These are phyloP conservation scores for Daldinia bambusicola DNA, from an alignment of 495 filamentous ascomycete genomes.

Conservation along the genomic window DNA sequence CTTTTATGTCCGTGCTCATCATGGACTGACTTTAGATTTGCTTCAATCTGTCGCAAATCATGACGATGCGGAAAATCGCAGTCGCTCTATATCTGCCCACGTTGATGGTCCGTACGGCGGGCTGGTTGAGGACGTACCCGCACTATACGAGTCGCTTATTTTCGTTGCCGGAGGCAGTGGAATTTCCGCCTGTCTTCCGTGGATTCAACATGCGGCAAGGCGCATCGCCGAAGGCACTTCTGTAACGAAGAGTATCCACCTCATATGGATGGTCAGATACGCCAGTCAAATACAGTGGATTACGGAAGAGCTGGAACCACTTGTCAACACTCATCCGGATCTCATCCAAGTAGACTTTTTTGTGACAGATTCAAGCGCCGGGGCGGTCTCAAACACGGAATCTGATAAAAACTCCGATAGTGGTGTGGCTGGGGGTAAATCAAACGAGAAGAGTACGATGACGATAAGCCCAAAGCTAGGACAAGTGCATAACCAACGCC, in stretches of 20 bases:
- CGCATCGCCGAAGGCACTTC: slow-evolving; percentile 76
- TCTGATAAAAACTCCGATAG: slow-evolving; percentile 29
- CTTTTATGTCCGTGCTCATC: slow-evolving; percentile 38
- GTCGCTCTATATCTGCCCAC: slow-evolving; percentile 70
- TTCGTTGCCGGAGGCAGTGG: slow-evolving; percentile 82
- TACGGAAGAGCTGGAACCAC: slow-evolving; percentile 27
- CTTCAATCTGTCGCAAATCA: slow-evolving; percentile 36
- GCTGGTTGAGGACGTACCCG: slow-evolving; percentile 66
- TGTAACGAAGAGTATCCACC: slow-evolving; percentile 72
- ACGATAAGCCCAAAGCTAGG: slow-evolving; percentile 28
- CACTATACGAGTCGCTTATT: slow-evolving; percentile 75
- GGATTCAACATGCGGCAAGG: slow-evolving; percentile 75
- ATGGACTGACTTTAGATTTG: slow-evolving; percentile 33
- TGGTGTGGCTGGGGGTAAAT: slow-evolving; percentile 12
- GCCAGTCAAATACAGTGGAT: slow-evolving; percentile 39
- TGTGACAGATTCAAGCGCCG: slow-evolving; percentile 27
- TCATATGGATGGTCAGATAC: slow-evolving; percentile 79
- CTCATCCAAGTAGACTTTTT: slow-evolving; percentile 35
- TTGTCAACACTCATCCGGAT: slow-evolving; percentile 27
- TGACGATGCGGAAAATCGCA: slow-evolving; percentile 10
- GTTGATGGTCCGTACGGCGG: slow-evolving; percentile 84
- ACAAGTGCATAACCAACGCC: slow-evolving; percentile 26
- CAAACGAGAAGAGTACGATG: slow-evolving; percentile 20
- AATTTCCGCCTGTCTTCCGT: slow-evolving; percentile 77
- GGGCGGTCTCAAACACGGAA: slow-evolving; percentile 12